Conservation (phyloP, 1,284 basidiomycete species). For the Leccinum solheimii region DNA sequence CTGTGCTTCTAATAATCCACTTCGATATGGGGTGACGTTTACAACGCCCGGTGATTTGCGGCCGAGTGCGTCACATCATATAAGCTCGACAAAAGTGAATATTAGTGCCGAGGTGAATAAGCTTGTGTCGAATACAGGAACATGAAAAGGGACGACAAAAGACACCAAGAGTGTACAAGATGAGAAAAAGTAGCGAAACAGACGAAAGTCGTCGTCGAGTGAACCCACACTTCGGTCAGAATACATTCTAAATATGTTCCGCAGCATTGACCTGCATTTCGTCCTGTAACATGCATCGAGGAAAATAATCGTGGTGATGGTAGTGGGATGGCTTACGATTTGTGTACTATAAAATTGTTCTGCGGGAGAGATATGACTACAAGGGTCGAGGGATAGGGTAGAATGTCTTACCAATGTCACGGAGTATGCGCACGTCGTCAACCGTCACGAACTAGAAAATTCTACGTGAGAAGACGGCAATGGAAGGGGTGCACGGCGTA, state of each 20-base stretch:
- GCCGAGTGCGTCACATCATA: neutral
- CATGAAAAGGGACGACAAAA: slow-evolving; percentile 29
- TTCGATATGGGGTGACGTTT: neutral
- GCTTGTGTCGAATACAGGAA: slow-evolving; percentile 9
- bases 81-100: neutral
- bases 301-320: slow-evolving; percentile 7
- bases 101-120: slow-evolving; percentile 3
- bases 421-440: slow-evolving; percentile 86
- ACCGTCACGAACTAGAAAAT: slow-evolving; percentile 80
- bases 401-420: slow-evolving; percentile 75
- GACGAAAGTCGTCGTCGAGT: neutral
- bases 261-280: slow-evolving; percentile 95
- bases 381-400: neutral
- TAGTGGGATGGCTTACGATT: slow-evolving; percentile 56
- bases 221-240: neutral
- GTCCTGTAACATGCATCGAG: slow-evolving; percentile 51
- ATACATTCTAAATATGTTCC: slow-evolving; percentile 64
- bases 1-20: neutral
- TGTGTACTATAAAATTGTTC: slow-evolving; percentile 89
- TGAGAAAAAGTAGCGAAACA: slow-evolving; percentile 1
- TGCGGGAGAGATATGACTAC: slow-evolving; percentile 34
- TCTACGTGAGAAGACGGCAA: slow-evolving; percentile 9
- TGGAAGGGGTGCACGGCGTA: slow-evolving; percentile 38
- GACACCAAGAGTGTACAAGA: slow-evolving; percentile 20
- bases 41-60: neutral